These are phyloP conservation scores for Haematococcus lacustris DNA, from an alignment of 139 green algal genomes.

Conservation along the genomic window DNA sequence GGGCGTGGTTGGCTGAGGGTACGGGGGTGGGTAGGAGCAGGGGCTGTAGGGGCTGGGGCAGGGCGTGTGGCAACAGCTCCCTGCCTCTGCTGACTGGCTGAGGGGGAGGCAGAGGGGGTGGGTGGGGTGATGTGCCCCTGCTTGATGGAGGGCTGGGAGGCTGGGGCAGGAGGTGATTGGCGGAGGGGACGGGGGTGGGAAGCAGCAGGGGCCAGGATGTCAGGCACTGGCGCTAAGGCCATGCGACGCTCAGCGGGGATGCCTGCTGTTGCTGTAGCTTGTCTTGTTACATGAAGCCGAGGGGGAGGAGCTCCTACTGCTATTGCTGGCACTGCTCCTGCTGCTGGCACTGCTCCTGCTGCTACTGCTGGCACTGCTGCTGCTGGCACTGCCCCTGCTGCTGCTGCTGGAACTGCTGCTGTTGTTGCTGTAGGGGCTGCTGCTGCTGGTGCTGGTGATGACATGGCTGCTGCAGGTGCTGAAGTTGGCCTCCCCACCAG, in stretches of 20 bases:
- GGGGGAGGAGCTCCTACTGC: background rate
- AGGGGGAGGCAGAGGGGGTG: background rate
- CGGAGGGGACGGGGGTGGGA: background rate
- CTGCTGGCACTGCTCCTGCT: too few species aligned
- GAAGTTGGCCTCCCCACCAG: background rate
- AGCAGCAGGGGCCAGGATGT: background rate
- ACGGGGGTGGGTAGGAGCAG: too few species aligned
- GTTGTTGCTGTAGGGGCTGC: background rate
- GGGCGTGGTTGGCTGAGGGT: too few species aligned
- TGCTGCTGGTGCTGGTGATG: background rate
- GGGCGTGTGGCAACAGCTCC: too few species aligned
- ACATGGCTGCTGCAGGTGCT: background rate
- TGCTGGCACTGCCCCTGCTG: background rate
- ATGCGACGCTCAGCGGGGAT: background rate
- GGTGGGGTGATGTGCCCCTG: background rate
- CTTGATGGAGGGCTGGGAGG: background rate
- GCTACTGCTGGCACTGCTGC: too few species aligned
- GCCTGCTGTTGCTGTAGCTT: background rate
- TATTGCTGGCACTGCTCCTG: background rate
- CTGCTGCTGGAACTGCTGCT: slow-evolving; percentile 5
- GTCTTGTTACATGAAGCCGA: background rate
- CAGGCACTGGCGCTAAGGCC: background rate
- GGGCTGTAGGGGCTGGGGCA: too few species aligned
- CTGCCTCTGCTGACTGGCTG: background rate
- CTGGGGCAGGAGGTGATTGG: background rate